Base-by-base conservation (phyloP, 768 basidiomycete species). In the Hericium rajendrae region DNA sequence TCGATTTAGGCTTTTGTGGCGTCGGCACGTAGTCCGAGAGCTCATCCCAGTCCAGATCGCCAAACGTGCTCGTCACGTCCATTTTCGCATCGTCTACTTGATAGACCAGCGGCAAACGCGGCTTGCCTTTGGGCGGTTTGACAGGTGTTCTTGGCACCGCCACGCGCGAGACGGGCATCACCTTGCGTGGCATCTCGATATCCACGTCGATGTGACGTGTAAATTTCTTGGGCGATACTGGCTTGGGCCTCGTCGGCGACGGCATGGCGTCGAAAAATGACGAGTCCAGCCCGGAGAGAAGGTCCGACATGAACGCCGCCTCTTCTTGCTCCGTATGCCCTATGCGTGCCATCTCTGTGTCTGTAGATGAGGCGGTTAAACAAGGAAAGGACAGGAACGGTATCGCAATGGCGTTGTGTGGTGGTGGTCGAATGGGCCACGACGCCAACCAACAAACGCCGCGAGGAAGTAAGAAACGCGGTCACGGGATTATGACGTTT, bases 211-310 rank as follows among this genome's bases (percentile, higher is more conserved):
- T 38, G 18, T 49, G 55, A 38, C 40, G 61, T 6, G 52, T 55
- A 43, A 41, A 54, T 43, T 58, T 55, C 43, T 43, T 46, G 37
- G 49, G 49, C 62, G 56, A 46, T 32, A 6, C 32, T 8, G 61
- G 60, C 43, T 62, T 59, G 51, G 66, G 53, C 60, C 72, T 64
- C 57, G 60, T 64, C 37, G 78, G 73, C 39, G 72, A 69, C 11
- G 73, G 74, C 1, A 68, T 60, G 3, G 72, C 72, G 52, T 73
- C 72, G 73, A 78, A 81, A 55, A 78, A 70, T 0, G 78, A 69
- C 59, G 79, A 77, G 62, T 84, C 82, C 53, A 90, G 68, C 28
- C 76, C 79, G 0, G 73, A 66, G 48, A 87, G 68, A 1, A 88
- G 65, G 26, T 64, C 70, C 13, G 73, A 70, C 74, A 91, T 78